These are phyloP conservation scores for Colletotrichum tabaci DNA, from an alignment of 2,329 filamentous ascomycete species.

Conservation along the genomic window DNA sequence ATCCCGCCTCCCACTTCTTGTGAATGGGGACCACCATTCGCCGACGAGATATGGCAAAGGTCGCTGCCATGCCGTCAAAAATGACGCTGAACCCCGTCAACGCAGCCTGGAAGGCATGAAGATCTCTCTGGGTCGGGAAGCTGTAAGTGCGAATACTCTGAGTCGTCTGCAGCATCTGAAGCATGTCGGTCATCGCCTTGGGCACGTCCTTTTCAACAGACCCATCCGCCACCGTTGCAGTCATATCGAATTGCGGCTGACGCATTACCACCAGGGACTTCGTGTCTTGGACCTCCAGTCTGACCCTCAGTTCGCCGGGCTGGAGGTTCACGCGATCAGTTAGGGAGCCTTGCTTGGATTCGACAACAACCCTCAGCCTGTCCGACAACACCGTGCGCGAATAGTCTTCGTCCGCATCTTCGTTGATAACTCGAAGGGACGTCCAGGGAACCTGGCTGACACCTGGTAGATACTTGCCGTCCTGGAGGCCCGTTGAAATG, in stretches of 20 bases:
- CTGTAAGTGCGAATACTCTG: slow-evolving; percentile 81
- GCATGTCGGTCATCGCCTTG: slow-evolving; percentile 73
- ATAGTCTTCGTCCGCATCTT: slow-evolving; percentile 74
- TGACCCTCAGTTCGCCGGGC: slow-evolving; percentile 79
- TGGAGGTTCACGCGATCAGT: slow-evolving; percentile 88
- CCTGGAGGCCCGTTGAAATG: slow-evolving; percentile 69
- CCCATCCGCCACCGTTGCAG: slow-evolving; percentile 80
- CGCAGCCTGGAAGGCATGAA: slow-evolving; percentile 85
- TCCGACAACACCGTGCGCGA: slow-evolving; percentile 82
- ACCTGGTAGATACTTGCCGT: slow-evolving; percentile 64
- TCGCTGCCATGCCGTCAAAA: slow-evolving; percentile 79
- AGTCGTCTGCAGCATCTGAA: slow-evolving; percentile 70
- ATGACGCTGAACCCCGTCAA: slow-evolving; percentile 85
- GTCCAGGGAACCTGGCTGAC: slow-evolving; percentile 75
- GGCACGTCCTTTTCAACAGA: slow-evolving; percentile 74
- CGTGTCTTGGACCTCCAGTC: slow-evolving; percentile 73
- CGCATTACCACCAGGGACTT: slow-evolving; percentile 78
- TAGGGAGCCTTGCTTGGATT: slow-evolving; percentile 82
- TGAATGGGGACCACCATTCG: slow-evolving; percentile 93
- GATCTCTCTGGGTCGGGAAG: slow-evolving; percentile 75
- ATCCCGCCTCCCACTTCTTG: slow-evolving; percentile 93
- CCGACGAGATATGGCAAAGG: slow-evolving; percentile 85
- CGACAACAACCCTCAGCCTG: slow-evolving; percentile 80
- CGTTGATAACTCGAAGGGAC: slow-evolving; percentile 79
- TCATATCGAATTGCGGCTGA: slow-evolving; percentile 82